A percentile compares a stretch with the other conserved stretches of the same genome.
Evolutionary conservation across 768 basidiomycete genomes (phyloP).

Genomic region (Kwoniella dejecticola): DNA sequence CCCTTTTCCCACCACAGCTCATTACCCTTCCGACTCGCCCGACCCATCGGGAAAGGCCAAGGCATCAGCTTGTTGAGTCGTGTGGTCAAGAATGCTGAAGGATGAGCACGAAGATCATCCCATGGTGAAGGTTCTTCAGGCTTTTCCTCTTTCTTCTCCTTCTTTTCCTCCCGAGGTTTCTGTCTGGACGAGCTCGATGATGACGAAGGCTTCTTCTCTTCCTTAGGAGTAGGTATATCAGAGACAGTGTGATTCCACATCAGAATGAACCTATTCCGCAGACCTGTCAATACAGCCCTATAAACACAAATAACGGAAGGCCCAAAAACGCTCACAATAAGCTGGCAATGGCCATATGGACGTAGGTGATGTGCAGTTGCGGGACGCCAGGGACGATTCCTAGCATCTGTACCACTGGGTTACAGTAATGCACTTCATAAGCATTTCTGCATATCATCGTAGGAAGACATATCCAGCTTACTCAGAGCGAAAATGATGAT

Average conservation of each 20-base stretch:
- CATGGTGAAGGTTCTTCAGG: conserved; percentile 36
- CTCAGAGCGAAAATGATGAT: conserved; percentile 42
- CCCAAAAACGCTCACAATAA: conserved; percentile 32
- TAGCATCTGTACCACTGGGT: conserved; percentile 35
- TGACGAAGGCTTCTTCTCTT: conserved; percentile 21
- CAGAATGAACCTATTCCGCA: conserved; percentile 31
- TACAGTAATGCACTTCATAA: neutral
- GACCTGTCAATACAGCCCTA: no score
- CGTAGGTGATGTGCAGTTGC: conserved; percentile 45
- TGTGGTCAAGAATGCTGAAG: conserved; percentile 48
- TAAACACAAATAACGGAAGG: neutral
- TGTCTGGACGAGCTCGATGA: conserved; percentile 26
- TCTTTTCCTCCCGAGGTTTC: conserved; percentile 29
- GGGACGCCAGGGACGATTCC: conserved; percentile 44
- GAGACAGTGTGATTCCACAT: conserved; percentile 48
- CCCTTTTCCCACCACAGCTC: conserved; percentile 54
- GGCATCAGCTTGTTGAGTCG: conserved; percentile 35
- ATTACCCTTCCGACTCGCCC: conserved; percentile 24
- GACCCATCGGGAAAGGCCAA: conserved; percentile 51
- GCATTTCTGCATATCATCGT: neutral
- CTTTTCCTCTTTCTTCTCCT: conserved; percentile 20
- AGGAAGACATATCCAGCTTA: conserved; percentile 18
- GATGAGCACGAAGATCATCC: conserved; percentile 49
- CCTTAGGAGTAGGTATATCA: conserved; percentile 16
- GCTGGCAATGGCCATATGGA: conserved; percentile 46